Evolutionary conservation across 768 basidiomycete genomes (phyloP), one percentile per base, ranked within the genome.

Genomic region (Calocybe cyanea): DNA sequence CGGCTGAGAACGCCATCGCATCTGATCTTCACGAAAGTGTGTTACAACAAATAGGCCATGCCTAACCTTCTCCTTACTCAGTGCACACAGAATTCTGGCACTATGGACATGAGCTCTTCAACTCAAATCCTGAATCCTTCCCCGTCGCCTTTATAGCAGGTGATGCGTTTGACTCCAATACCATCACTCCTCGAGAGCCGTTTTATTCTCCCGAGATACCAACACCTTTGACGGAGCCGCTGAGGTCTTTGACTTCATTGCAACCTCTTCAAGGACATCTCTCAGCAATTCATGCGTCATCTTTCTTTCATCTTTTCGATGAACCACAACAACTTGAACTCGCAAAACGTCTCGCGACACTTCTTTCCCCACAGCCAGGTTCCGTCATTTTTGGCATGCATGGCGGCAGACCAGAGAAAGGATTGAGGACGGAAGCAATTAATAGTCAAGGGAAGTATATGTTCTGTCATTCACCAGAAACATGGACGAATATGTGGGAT

Each of bases 81-180:
- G 8, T 32, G 8, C 31, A 0, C 50, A 50, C 18, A 83, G 82
- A 64, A 8, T 78, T 80, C 50, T 85, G 81, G 82, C 68, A 77
- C 4, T 65, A 75, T 3, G 83, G 83, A 1, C 81, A 85, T 50
- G 66, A 75, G 34, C 66, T 86, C 13, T 87, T 83, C 63, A 70
- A 59, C 40, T 70, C 75, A 3, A 77, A 67, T 0, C 71, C 74
- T 0, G 63, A 72, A 31, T 67, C 72, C 0, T 84, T 80, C 59
- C 76, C 79, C 1, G 77, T 69, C 0, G 58, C 65, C 0, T 85
- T 86, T 56, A 43, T 85, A 13, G 60, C 68, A 10, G 84, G 83
- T 0, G 72, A 86, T 48, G 67, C 61, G 0, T 73, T 85, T 38
- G 70, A 81, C 48, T 61, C 71, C 6, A 46, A 51, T 2, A 64